A percentile compares a stretch with the other conserved stretches of the same genome.
phyloP scores from a whole-genome alignment of 2,329 filamentous ascomycete genomes.

The Paracamarosporium sp. region DNA sequence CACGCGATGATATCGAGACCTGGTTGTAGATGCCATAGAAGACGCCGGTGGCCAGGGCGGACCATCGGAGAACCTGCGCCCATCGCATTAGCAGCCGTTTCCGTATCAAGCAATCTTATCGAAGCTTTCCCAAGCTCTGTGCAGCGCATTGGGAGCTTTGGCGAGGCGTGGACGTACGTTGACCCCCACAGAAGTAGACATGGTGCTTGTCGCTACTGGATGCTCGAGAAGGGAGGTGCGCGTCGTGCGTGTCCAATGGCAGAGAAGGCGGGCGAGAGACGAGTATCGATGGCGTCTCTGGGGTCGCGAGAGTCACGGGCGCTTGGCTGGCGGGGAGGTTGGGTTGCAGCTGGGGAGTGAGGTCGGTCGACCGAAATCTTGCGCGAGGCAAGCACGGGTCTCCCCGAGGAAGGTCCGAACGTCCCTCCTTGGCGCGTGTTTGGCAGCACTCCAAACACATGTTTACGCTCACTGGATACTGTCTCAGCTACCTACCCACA shows the following conservation, averaged over 20 bases:
- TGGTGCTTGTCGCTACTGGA: slow-evolving; percentile 36
- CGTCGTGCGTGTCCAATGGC: slow-evolving; percentile 41
- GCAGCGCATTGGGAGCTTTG: background rate
- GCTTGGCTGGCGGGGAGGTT: slow-evolving; percentile 23
- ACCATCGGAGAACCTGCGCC: slow-evolving; percentile 91
- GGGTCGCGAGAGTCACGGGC: slow-evolving; percentile 28
- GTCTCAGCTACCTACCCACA: background rate
- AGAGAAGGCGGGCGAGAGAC: slow-evolving; percentile 24
- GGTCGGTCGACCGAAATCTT: slow-evolving; percentile 34
- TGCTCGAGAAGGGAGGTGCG: slow-evolving; percentile 23
- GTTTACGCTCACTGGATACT: background rate
- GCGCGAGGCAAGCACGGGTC: slow-evolving; percentile 12
- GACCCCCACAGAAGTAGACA: slow-evolving; percentile 57
- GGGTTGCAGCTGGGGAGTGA: slow-evolving; percentile 34
- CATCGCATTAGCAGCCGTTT: slow-evolving; percentile 29
- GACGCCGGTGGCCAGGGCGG: slow-evolving; percentile 87
- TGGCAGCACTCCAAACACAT: slow-evolving; percentile 6
- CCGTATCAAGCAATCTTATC: slow-evolving; percentile 6
- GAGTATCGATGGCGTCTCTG: slow-evolving; percentile 25
- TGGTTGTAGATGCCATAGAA: slow-evolving; percentile 98
- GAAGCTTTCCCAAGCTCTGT: background rate
- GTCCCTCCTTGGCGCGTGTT: slow-evolving; percentile 37
- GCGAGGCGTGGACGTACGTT: slow-evolving; percentile 54
- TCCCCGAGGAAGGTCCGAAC: slow-evolving; percentile 22
- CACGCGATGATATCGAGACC: slow-evolving; percentile 74